Evolutionary conservation across 2,329 filamentous ascomycete species (phyloP).

Genomic region (Aspergillus sp.): DNA sequence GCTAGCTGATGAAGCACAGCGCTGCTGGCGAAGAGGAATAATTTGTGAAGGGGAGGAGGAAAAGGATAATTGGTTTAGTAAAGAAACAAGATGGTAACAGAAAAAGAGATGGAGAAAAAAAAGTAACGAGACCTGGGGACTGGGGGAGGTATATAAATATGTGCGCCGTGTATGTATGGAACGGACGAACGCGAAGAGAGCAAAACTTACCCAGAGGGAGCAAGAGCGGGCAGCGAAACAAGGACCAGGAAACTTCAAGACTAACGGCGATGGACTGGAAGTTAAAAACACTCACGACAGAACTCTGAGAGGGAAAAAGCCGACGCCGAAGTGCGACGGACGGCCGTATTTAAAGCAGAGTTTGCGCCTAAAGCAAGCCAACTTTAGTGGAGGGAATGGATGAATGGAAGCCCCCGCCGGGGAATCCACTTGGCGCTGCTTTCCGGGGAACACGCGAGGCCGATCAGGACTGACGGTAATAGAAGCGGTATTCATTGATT

Average conservation of each 20-base stretch:
- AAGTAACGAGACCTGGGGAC: neutral
- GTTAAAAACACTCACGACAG: neutral
- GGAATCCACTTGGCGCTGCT: neutral
- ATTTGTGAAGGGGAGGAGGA: neutral
- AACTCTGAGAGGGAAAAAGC: too few relatives aligned
- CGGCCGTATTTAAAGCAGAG: neutral
- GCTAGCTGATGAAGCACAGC: conserved; percentile 25
- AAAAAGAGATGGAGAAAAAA: conserved; percentile 3
- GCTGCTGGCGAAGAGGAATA: conserved; percentile 13
- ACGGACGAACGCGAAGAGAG: neutral
- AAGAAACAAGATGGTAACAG: conserved; percentile 2
- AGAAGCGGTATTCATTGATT: too few relatives aligned
- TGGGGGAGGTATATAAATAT: too few relatives aligned
- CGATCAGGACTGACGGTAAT: neutral
- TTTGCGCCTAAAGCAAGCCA: too few relatives aligned
- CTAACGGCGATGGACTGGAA: too few relatives aligned
- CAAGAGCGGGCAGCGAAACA: conserved; percentile 3
- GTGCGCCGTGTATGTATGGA: neutral
- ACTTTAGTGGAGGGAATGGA: too few relatives aligned
- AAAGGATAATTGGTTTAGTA: conserved; percentile 4
- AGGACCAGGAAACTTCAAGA: neutral
- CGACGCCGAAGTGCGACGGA: neutral
- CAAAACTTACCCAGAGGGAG: neutral
- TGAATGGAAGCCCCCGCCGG: too few relatives aligned
- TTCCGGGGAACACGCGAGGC: neutral